phyloP scores from a whole-genome alignment of 345 rosid genomes.

The Bruguiera gymnorhiza region DNA sequence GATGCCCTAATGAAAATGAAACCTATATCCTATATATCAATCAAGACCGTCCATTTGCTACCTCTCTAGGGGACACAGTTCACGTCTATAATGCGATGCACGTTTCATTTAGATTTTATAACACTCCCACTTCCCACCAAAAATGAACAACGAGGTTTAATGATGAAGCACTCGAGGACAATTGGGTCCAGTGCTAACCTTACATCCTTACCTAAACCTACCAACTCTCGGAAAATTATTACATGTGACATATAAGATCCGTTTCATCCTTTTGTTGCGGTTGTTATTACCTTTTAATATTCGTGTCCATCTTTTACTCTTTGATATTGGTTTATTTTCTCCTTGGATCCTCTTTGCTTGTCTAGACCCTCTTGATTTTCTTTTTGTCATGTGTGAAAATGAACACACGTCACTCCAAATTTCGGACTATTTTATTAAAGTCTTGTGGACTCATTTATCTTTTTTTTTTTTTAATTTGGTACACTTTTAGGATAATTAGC shows the following conservation, averaged over 20 bases:
- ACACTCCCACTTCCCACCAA: constrained; percentile 5
- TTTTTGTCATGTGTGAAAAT: neutral
- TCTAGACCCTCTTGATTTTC: neutral
- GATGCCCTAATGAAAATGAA: neutral
- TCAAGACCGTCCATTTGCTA: constrained; percentile 9
- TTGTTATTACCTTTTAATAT: neutral
- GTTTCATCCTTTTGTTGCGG: constrained; percentile 19
- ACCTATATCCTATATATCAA: neutral
- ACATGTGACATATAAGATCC: neutral
- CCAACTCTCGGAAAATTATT: constrained; percentile 19
- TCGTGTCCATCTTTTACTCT: constrained; percentile 5
- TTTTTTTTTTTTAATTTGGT: too few species aligned
- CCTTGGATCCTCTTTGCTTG: constrained; percentile 31
- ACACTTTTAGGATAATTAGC: too few species aligned
- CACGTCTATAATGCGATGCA: neutral
- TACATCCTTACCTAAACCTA: constrained; percentile 52
- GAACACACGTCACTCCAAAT: too few species aligned
- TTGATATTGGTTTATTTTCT: constrained; percentile 1
- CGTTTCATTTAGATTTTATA: neutral
- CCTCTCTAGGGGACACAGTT: neutral
- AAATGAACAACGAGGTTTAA: constrained; percentile 1
- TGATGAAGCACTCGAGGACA: constrained; percentile 20
- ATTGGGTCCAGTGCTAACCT: constrained; percentile 29
- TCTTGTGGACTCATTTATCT: too few species aligned
- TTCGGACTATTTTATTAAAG: too few species aligned